Evolutionary conservation across 495 filamentous ascomycete genomes (phyloP), one percentile per base, ranked within the genome.

Genomic region (Recurvomyces mirabilis): DNA sequence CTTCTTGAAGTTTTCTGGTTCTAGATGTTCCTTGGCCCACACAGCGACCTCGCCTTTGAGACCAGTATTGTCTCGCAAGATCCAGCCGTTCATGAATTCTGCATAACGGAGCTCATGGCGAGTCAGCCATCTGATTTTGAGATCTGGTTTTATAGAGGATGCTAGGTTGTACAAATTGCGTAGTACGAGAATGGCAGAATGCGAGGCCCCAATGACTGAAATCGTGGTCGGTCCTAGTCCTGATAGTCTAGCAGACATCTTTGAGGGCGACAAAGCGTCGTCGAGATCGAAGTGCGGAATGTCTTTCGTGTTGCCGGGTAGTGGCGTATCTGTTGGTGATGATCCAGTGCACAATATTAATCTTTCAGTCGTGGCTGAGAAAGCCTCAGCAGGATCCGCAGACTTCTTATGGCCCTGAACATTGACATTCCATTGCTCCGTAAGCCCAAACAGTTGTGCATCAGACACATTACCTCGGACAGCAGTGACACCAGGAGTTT

Each of bases 41-140:
- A 69, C 62, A 0, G 74, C 74, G 0, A 70, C 74, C 2, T 61
- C 58, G n/a, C 75, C 75, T 54, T 79, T 78, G 13, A 79, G 60
- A 2, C 75, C 75, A 3, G 75, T 78, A 59, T 78, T 79, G 46
- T 79, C 75, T 37, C 71, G 71, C 40, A 75, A 58, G 38, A 78
- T 74, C 74, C 74, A 79, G 40, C 70, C 74, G 36, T 75, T 72
- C 60, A 63, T 74, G 55, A 67, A 73, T 53, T 74, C 70, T 13
- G 75, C 75, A 35, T 79, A 79, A 38, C 73, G 72, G 22, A 78
- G 67, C 0, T 66, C 59, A 46, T 75, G 74, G 1, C 75, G 70
- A 0, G 73, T 75, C 57, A 78, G 74, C 74, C 74, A 78, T 34
- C 71, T 73, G 13, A 78, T 61, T 22, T 68, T 72, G 5, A 79